Evolutionary conservation across 2,329 filamentous ascomycete genomes (phyloP).

Genomic region (Calycina marina): DNA sequence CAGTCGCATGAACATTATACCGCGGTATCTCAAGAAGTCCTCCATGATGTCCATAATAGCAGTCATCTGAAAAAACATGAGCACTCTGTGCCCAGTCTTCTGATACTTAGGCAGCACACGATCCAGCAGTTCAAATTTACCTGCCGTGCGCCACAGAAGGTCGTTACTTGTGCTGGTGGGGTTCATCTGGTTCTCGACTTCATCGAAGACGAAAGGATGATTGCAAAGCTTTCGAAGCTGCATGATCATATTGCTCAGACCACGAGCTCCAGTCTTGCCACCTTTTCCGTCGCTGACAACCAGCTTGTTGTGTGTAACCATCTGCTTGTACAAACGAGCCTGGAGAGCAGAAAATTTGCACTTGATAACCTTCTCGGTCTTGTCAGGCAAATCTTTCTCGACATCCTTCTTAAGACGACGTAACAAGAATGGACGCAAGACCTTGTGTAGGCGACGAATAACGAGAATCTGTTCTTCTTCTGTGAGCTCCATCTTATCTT

Average conservation of each 20-base stretch:
- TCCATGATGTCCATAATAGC: conserved; percentile 99
- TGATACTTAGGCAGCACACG: conserved; percentile 87
- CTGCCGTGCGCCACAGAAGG: conserved; percentile 83
- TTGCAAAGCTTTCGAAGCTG: conserved; percentile 97
- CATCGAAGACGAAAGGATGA: conserved; percentile 96
- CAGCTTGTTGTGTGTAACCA: conserved; percentile 89
- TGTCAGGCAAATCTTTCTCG: conserved; percentile 96
- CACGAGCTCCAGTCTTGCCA: conserved; percentile 84
- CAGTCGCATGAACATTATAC: conserved; percentile 75
- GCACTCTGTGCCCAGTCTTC: conserved; percentile 77
- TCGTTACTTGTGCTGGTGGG: conserved; percentile 80
- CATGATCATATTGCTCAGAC: conserved; percentile 99
- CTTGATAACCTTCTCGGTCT: conserved; percentile 98
- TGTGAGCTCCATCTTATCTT: conserved; percentile 96
- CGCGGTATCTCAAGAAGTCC: conserved; percentile 78
- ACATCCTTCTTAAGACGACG: conserved; percentile 99
- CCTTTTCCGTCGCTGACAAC: conserved; percentile 91
- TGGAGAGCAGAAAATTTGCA: conserved; percentile 95
- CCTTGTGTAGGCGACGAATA: conserved; percentile 96
- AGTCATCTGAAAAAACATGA: conserved; percentile 99
- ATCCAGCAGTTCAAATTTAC: conserved; percentile 94
- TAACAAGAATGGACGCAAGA: conserved; percentile 88
- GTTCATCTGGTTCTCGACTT: conserved; percentile 97
- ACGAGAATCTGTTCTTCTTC: conserved; percentile 99
- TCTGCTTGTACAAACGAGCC: conserved; percentile 89